A percentile compares a stretch with the other conserved stretches of the same genome.
These are phyloP conservation scores for Picocystis salinarum DNA, from an alignment of 139 green algal species.

Conservation along the genomic window DNA sequence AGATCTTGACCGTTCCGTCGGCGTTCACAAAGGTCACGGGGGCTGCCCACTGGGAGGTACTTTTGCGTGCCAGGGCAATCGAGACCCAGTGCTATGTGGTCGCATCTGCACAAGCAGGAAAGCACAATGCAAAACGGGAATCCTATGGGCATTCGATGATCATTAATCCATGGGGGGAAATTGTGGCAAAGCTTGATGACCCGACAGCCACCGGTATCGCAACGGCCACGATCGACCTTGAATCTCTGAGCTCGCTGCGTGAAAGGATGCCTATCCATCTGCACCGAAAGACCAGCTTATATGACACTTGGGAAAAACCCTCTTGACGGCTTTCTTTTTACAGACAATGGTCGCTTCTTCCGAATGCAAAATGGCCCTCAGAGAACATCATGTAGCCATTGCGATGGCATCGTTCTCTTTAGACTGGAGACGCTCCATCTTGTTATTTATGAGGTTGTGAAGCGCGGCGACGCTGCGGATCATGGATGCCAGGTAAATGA, in stretches of 20 bases:
- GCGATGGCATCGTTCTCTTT: too few relatives aligned
- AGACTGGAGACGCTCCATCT: constrained; percentile 34
- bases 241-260: too few relatives aligned
- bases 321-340: too few relatives aligned
- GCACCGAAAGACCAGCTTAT: too few relatives aligned
- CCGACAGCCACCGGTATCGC: constrained; percentile 23
- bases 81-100: constrained; percentile 72
- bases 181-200: constrained; percentile 53
- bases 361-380: too few relatives aligned
- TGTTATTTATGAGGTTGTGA: constrained; percentile 98
- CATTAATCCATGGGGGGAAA: constrained; percentile 75
- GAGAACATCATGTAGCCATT: too few relatives aligned
- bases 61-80: constrained; percentile 80
- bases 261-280: too few relatives aligned
- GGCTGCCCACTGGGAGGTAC: constrained; percentile 80
- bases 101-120: constrained; percentile 61
- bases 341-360: too few relatives aligned
- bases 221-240: too few relatives aligned
- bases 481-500: constrained; percentile 81
- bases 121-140: constrained; percentile 70
- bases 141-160: constrained; percentile 77
- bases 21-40: constrained; percentile 58
- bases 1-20: constrained; percentile 49
- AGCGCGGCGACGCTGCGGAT: constrained; percentile 66
- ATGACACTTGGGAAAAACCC: too few relatives aligned